Conservation (phyloP, 495 filamentous ascomycete species). For the Xylaria bambusicola region DNA sequence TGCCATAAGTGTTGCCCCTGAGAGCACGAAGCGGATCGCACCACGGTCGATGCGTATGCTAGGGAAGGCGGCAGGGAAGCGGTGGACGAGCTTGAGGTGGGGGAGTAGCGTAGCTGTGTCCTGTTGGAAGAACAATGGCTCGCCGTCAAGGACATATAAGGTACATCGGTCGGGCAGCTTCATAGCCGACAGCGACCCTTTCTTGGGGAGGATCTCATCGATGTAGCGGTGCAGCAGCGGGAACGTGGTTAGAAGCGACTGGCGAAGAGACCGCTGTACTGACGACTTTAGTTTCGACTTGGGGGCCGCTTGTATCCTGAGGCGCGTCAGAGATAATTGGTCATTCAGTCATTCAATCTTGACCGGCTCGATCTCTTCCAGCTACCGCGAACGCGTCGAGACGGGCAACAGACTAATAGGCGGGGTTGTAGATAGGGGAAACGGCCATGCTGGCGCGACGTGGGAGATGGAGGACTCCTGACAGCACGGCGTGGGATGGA, state of each 20-base stretch:
- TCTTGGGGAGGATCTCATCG: slow-evolving; percentile 95
- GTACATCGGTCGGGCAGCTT: slow-evolving; percentile 90
- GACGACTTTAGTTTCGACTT: slow-evolving; percentile 98
- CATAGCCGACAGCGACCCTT: slow-evolving; percentile 84
- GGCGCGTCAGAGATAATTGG: background rate
- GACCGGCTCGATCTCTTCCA: background rate
- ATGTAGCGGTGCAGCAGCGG: slow-evolving; percentile 85
- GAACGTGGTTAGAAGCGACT: slow-evolving; percentile 78
- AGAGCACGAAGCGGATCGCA: slow-evolving; percentile 94
- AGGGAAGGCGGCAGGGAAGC: slow-evolving; percentile 66
- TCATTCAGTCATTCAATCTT: slow-evolving; percentile 4
- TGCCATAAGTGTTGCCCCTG: slow-evolving; percentile 91
- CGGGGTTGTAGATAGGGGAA: no score
- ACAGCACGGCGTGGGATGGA: background rate
- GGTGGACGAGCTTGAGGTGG: slow-evolving; percentile 76
- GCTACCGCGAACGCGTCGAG: no score
- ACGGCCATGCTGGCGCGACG: no score
- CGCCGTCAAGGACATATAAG: slow-evolving; percentile 77
- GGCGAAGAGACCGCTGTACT: slow-evolving; percentile 80
- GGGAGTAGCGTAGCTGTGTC: slow-evolving; percentile 73
- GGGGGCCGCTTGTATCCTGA: slow-evolving; percentile 64
- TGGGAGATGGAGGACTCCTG: slow-evolving; percentile 13
- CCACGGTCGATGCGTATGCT: slow-evolving; percentile 82
- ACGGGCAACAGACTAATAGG: no score
- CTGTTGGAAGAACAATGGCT: slow-evolving; percentile 88